Conservation (phyloP, 495 filamentous ascomycete species). For the Darksidea phi region DNA sequence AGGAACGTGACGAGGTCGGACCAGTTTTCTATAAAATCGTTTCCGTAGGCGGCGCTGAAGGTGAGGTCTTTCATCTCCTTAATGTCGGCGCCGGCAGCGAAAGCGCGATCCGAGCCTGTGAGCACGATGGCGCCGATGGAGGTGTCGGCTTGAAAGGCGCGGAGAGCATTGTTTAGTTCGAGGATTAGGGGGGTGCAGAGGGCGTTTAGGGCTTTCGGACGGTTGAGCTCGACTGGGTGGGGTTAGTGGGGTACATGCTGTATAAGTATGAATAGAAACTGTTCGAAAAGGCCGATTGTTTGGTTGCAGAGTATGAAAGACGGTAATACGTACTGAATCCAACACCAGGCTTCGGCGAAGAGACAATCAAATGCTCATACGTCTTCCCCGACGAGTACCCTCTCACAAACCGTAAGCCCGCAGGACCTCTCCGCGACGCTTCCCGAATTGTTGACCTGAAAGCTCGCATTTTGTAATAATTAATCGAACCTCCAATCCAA, state of each 20-base stretch:
- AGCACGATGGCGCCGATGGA: slow-evolving; percentile 75
- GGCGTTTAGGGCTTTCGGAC: slow-evolving; percentile 92
- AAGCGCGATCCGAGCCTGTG: slow-evolving; percentile 82
- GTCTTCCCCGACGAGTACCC: slow-evolving; percentile 39
- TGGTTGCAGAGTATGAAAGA: neutral
- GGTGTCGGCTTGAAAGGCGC: slow-evolving; percentile 66
- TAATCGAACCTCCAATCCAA: neutral
- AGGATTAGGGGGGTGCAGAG: slow-evolving; percentile 81
- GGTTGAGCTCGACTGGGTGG: slow-evolving; percentile 80
- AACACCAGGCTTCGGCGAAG: slow-evolving; percentile 81
- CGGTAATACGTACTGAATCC: slow-evolving; percentile 65
- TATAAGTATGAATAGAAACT: neutral
- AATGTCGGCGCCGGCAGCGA: slow-evolving; percentile 96
- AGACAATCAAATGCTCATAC: slow-evolving; percentile 81
- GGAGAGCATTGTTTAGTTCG: slow-evolving; percentile 84
- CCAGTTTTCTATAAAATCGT: slow-evolving; percentile 92
- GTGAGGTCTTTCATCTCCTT: slow-evolving; percentile 94
- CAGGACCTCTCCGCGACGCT: slow-evolving; percentile 24
- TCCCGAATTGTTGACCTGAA: slow-evolving; percentile 26
- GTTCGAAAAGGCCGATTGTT: neutral
- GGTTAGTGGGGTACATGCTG: slow-evolving; percentile 8
- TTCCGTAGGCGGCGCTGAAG: slow-evolving; percentile 79
- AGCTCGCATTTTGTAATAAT: slow-evolving; percentile 15
- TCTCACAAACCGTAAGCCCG: slow-evolving; percentile 18
- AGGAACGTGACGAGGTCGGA: slow-evolving; percentile 73